Percentiles rank a stretch among this genome's conserved stretches.
Evolutionary conservation across 169 alveolate genomes (phyloP).

Genomic region (Plasmodium gonderi): DNA sequence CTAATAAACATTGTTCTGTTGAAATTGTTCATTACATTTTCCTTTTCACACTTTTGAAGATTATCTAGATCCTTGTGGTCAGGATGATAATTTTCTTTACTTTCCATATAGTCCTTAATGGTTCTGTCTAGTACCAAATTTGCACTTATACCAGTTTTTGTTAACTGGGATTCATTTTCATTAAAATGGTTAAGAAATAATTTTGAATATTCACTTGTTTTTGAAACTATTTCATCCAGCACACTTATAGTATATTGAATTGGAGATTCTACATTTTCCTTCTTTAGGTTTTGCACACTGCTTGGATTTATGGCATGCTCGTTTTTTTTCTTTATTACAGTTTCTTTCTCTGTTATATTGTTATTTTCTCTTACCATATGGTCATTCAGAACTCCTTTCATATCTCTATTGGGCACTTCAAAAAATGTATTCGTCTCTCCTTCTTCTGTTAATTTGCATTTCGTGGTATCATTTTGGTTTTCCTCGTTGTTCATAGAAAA

Average conservation of each 20-base stretch:
- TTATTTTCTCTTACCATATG: neutral
- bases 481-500: conserved; percentile 2
- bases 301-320: neutral
- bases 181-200: neutral
- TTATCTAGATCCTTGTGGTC: neutral
- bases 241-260: neutral
- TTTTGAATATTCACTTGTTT: conserved; percentile 10
- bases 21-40: neutral
- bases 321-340: neutral
- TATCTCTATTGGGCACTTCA: conserved; percentile 12
- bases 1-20: neutral
- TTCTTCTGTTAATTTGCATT: neutral
- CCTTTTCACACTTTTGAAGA: neutral
- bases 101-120: neutral
- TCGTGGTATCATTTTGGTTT: neutral
- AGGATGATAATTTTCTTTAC: neutral
- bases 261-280: neutral
- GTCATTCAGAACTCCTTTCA: conserved; percentile 37
- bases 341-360: neutral
- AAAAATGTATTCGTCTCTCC: neutral
- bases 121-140: neutral
- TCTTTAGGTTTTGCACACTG: neutral
- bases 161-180: neutral
- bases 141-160: neutral
- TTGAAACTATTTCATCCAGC: conserved; percentile 2